phyloP scores from a whole-genome alignment of 805 yeast genomes.

The Candida orba region DNA sequence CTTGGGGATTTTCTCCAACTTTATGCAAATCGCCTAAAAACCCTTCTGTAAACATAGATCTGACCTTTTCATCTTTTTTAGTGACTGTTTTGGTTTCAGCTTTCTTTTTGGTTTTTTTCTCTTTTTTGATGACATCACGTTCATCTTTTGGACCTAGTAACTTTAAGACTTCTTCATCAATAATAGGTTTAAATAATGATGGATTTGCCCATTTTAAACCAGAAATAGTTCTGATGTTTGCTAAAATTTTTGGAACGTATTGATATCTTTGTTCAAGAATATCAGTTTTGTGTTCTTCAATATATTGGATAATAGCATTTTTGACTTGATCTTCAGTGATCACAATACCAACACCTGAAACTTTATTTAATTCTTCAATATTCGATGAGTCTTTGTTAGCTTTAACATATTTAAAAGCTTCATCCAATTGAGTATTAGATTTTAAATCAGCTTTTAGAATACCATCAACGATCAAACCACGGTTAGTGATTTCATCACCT shows the following conservation, averaged over 20 bases:
- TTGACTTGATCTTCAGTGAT: constrained; percentile 62
- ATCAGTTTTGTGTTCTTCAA: constrained; percentile 49
- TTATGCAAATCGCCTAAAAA: constrained; percentile 92
- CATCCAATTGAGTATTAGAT: constrained; percentile 68
- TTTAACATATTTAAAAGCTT: constrained; percentile 71
- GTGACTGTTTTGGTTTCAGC: constrained; percentile 23
- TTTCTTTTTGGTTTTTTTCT: constrained; percentile 48
- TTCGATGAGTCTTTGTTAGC: constrained; percentile 37
- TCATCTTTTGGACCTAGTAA: constrained; percentile 94
- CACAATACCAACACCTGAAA: constrained; percentile 77
- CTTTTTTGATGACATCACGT: constrained; percentile 77
- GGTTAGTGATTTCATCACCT: constrained; percentile 39
- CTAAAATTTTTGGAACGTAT: constrained; percentile 67
- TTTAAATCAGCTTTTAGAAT: constrained; percentile 59
- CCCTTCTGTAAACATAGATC: constrained; percentile 93
- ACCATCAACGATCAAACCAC: constrained; percentile 49
- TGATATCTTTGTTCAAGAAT: constrained; percentile 73
- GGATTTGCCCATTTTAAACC: constrained; percentile 91
- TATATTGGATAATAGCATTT: constrained; percentile 48
- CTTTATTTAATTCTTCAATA: constrained; percentile 46
- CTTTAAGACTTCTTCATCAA: constrained; percentile 68
- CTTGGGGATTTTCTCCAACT: constrained; percentile 93
- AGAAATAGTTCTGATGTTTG: constrained; percentile 66
- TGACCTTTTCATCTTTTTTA: constrained; percentile 15
- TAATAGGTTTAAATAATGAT: constrained; percentile 73